Percentiles rank a stretch among this genome's conserved stretches.
These are phyloP conservation scores for Pezicula neosporulosa DNA, from an alignment of 2,329 filamentous ascomycete genomes.

Conservation along the genomic window DNA sequence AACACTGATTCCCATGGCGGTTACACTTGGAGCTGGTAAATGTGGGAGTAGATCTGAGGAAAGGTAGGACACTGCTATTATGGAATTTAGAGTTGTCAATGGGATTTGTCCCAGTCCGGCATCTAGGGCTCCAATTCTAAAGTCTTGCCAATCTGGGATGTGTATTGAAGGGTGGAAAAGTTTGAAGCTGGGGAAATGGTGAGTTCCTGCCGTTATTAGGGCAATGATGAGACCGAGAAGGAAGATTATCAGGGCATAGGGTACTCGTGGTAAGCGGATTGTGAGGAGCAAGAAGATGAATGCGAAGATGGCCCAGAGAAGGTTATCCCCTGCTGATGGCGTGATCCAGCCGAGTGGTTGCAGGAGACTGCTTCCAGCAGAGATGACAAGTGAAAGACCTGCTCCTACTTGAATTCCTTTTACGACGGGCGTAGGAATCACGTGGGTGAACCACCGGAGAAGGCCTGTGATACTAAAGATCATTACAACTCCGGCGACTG, in stretches of 20 bases:
- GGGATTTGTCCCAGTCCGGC: slow-evolving; percentile 74
- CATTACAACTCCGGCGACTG: slow-evolving; percentile 71
- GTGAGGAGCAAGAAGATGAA: slow-evolving; percentile 70
- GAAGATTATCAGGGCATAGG: slow-evolving; percentile 76
- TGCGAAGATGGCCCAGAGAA: slow-evolving; percentile 70
- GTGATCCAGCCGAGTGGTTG: slow-evolving; percentile 64
- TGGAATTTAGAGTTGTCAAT: slow-evolving; percentile 86
- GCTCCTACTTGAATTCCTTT: slow-evolving; percentile 95
- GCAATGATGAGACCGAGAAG: slow-evolving; percentile 65
- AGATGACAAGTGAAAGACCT: slow-evolving; percentile 77
- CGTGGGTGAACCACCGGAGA: slow-evolving; percentile 67
- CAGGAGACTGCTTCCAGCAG: slow-evolving; percentile 68
- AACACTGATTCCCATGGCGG: slow-evolving; percentile 77
- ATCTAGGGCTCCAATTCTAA: slow-evolving; percentile 52
- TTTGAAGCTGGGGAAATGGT: slow-evolving; percentile 46
- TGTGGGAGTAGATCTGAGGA: slow-evolving; percentile 73
- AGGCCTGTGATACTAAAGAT: slow-evolving; percentile 76
- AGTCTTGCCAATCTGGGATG: slow-evolving; percentile 40
- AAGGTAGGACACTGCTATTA: slow-evolving; percentile 82
- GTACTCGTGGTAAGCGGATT: slow-evolving; percentile 61
- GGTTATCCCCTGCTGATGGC: slow-evolving; percentile 70
- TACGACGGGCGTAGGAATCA: slow-evolving; percentile 75
- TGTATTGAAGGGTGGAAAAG: slow-evolving; percentile 57
- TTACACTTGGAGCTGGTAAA: slow-evolving; percentile 66
- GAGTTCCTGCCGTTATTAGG: slow-evolving; percentile 35